Base-by-base conservation (phyloP, 208 protist genomes). In the Acanthamoeba healyi region DNA sequence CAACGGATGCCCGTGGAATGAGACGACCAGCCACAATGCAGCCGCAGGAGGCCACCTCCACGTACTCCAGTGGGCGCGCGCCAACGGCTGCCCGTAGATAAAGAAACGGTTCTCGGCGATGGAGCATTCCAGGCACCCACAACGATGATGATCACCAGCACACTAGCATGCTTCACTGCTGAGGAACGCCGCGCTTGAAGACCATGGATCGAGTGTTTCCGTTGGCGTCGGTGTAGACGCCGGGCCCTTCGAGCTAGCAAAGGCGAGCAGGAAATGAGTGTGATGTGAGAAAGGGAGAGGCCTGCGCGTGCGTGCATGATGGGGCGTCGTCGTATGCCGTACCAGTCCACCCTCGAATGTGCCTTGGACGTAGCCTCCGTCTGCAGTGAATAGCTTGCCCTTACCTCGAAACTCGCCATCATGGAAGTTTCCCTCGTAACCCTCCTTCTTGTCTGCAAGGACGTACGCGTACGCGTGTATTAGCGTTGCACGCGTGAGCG, bases 361-460 rank as follows among this genome's bases (percentile, higher is more conserved):
- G 77, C 77, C 77, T 26, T 86, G 44, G 24, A 86, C 12, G 15
- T 12, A 4, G 22, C 10, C 9, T 7, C 77, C 77, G 4, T 51
- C 77, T 10, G 40, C 17, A 15, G 32, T 34, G n/a, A 86, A 19
- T 1, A 86, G 40, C 77, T 86, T 86, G 32, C 77, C 77, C 7
- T 32, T 5, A n/a, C 77, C 77, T 9, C 24, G 77, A 26, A 40
- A 86, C 26, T 86, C 77, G 29, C 77, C 77, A 26, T 86, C 46
- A 26, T 22, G 12, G n/a, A 14, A 86, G 77, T 86, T 36, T 0
- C 77, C 77, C 34, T 86, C 77, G 32, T 86, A 86, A 14, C 77
- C 40, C 77, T 22, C 44, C 44, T 61, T 86, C 44, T 58, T n/a
- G 3, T 61, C 77, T 86, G 77, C 17, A 61, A 86, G 1, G 15